phyloP scores from a whole-genome alignment of 352 stramenopile genomes.

The Peronospora farinosa region DNA sequence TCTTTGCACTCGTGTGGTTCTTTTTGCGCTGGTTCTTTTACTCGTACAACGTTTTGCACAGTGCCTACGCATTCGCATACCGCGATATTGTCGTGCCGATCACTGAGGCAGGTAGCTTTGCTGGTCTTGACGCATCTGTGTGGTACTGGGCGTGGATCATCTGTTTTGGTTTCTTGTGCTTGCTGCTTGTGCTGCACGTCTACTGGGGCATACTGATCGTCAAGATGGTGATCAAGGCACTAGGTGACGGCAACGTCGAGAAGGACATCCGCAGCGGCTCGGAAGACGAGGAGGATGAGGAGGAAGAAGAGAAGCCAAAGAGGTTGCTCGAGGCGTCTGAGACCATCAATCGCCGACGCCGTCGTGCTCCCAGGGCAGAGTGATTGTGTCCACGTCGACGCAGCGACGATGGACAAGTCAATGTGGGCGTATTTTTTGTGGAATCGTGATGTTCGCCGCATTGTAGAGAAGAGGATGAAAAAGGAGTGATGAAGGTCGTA shows the following conservation, averaged over 20 bases:
- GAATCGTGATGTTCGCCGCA: conserved; percentile 10
- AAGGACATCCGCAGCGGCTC: conserved; percentile 82
- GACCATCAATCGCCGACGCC: conserved; percentile 42
- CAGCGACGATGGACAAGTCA: not conserved
- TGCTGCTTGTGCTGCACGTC: conserved; percentile 62
- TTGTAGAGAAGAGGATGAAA: conserved; percentile 25
- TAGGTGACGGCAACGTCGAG: conserved; percentile 61
- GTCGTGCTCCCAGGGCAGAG: conserved; percentile 61
- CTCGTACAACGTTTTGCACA: conserved; percentile 68
- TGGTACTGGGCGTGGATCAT: conserved; percentile 57
- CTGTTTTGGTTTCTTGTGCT: conserved; percentile 47
- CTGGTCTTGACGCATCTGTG: conserved; percentile 28
- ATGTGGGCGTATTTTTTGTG: conserved; percentile 1
- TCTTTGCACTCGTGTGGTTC: conserved; percentile 70
- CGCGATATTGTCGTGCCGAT: conserved; percentile 48
- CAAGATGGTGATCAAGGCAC: conserved; percentile 64
- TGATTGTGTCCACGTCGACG: conserved; percentile 18
- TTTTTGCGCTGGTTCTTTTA: conserved; percentile 66
- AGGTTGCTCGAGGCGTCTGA: conserved; percentile 15
- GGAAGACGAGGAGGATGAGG: conserved; percentile 46
- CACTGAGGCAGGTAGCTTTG: conserved; percentile 32
- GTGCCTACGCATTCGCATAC: conserved; percentile 46
- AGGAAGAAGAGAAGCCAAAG: conserved; percentile 19
- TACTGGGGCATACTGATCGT: conserved; percentile 75
- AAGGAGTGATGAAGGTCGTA: conserved; percentile 21